These are phyloP conservation scores for Venturia effusa DNA, from an alignment of 2,329 filamentous ascomycete genomes.

Conservation along the genomic window DNA sequence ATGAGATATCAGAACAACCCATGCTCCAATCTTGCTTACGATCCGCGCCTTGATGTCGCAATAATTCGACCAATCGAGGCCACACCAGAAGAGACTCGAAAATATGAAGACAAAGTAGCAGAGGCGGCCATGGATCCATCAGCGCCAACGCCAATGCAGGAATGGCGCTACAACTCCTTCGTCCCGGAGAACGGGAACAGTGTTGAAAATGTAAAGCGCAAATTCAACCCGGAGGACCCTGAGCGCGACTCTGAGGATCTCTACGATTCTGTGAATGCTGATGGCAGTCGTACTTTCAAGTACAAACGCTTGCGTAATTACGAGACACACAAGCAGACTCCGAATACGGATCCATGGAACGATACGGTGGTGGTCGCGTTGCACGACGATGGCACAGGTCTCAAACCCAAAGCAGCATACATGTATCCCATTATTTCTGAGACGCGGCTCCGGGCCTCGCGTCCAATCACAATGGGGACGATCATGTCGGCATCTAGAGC, in stretches of 20 bases:
- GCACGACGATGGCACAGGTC: slow-evolving; percentile 33
- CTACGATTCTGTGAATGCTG: slow-evolving; percentile 10
- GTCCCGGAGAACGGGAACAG: slow-evolving; percentile 39
- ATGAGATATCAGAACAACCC: slow-evolving; percentile 54
- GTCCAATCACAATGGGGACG: slow-evolving; percentile 34
- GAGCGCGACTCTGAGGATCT: slow-evolving; percentile 40
- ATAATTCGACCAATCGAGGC: slow-evolving; percentile 40
- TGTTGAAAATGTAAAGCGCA: slow-evolving; percentile 42
- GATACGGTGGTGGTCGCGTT: slow-evolving; percentile 47
- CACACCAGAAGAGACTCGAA: slow-evolving; percentile 36
- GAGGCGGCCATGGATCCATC: slow-evolving; percentile 39
- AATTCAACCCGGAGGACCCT: slow-evolving; percentile 42
- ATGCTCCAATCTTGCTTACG: slow-evolving; percentile 38
- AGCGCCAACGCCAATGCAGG: slow-evolving; percentile 21
- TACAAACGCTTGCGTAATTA: slow-evolving; percentile 50
- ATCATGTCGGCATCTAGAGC: slow-evolving; percentile 13
- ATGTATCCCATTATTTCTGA: slow-evolving; percentile 50
- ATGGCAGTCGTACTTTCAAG: slow-evolving; percentile 33
- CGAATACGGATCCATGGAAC: slow-evolving; percentile 41
- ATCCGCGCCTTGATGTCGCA: slow-evolving; percentile 48
- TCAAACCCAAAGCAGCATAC: slow-evolving; percentile 43
- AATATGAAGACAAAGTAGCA: slow-evolving; percentile 36
- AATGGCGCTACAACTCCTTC: slow-evolving; percentile 49
- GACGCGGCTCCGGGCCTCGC: slow-evolving; percentile 38
- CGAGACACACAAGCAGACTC: slow-evolving; percentile 44